Evolutionary conservation across 257 asterid genomes (phyloP).

Genomic region (Plectranthus barbatus): DNA sequence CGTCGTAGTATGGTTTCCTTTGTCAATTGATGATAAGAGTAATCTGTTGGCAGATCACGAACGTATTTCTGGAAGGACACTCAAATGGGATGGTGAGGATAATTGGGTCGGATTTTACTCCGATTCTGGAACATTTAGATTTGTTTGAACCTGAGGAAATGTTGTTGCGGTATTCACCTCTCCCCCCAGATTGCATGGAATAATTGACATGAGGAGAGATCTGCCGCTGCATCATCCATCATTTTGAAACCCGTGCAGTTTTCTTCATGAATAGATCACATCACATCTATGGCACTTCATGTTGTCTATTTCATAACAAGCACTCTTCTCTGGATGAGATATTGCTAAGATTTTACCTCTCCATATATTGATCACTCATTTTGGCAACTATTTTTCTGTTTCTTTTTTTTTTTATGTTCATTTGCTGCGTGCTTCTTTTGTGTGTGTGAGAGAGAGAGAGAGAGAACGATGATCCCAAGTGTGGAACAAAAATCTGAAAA

Average conservation of each 20-base stretch:
- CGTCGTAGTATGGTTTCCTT: too few species aligned
- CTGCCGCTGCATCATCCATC: background rate
- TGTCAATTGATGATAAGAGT: too few species aligned
- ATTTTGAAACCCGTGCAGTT: background rate
- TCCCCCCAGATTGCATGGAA: conserved; percentile 7
- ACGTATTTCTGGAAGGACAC: conserved; percentile 44
- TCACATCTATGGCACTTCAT: background rate
- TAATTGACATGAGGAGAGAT: background rate
- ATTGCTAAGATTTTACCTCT: background rate
- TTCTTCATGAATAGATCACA: background rate
- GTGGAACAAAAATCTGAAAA: background rate
- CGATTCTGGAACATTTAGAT: conserved; percentile 27
- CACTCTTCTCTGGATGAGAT: background rate
- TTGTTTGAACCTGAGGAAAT: conserved; percentile 35
- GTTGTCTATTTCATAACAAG: background rate
- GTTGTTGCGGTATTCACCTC: conserved; percentile 37
- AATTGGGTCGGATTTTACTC: conserved; percentile 32
- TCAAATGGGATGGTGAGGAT: conserved; percentile 51
- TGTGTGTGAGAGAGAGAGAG: background rate
- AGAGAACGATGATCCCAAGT: background rate
- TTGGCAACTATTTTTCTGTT: too few species aligned
- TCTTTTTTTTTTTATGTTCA: background rate
- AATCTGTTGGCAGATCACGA: conserved; percentile 46
- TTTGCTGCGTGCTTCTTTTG: background rate
- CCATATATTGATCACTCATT: background rate